Base-by-base conservation (phyloP, 306 rosid species). In the Hippophae rhamnoides region DNA sequence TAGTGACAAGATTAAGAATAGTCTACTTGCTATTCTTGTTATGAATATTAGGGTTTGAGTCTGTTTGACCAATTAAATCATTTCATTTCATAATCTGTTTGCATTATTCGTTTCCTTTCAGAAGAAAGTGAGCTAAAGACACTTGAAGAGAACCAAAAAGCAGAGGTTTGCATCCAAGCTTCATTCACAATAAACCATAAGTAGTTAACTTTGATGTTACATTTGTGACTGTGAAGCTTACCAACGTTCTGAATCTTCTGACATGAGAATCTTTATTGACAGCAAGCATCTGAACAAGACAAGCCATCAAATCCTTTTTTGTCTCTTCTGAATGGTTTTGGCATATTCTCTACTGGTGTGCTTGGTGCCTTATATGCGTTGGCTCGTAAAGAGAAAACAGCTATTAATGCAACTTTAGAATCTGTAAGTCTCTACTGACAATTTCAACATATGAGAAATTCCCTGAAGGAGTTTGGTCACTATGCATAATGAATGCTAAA, bases 321-420 rank as follows among this genome's bases (percentile, higher is more conserved):
- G 65, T 53, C 79, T 72, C 60, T 89, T 52, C 72, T 86, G 71
- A 86, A 86, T 65, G 81, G 75, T 61, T 13, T 89, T 23, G 97
- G 93, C 68, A 67, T 84, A 70, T 44, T 82, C 60, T 68, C 86
- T 77, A 64, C 83, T n/a, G 93, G 93, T 55, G 58, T 84, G 58
- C 55, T 89, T 25, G 95, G 86, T 54, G 95, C 97, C 7, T 67
- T 89, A 52, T 89, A 76, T 64, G 81, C 82, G n/a, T 65, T 74
- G 52, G 71, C 82, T 76, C 78, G 56, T 77, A 78, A 79, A 66
- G 96, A 88, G 71, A 85, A 74, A 74, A 58, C 57, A 18, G 43
- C 77, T 9, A 63, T 83, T 45, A 56, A 58, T 52, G 81, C 78
- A 66, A 71, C 69, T 13, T 66, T 88, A 50, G 95, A 92, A 69